A percentile compares a stretch with the other conserved stretches of the same genome.
These are phyloP conservation scores for Camelina sativa DNA, from an alignment of 345 rosid genomes.

Conservation along the genomic window DNA sequence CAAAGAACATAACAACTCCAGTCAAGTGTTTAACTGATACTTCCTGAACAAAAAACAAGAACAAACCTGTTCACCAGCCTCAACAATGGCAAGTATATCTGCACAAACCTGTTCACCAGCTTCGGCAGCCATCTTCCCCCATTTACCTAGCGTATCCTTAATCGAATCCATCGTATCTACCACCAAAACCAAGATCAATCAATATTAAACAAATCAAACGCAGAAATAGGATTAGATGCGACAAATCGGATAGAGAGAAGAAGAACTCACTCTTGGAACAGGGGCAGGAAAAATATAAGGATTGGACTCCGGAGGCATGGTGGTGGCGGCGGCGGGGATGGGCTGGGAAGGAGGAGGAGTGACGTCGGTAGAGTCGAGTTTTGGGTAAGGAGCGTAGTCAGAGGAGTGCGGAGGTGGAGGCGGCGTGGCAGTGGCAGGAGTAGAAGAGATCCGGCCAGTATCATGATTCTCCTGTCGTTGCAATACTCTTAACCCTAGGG, in stretches of 20 bases:
- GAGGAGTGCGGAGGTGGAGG: conserved; percentile 53
- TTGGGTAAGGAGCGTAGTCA: conserved; percentile 93
- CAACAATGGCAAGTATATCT: too few species aligned
- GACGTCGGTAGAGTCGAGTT: conserved; percentile 76
- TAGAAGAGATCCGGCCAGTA: conserved; percentile 30
- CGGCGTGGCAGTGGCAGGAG: conserved; percentile 25
- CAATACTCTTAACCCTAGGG: too few species aligned
- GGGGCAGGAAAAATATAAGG: conserved; percentile 77
- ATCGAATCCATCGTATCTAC: conserved; percentile 83
- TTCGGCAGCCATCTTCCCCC: too few species aligned
- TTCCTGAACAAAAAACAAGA: too few species aligned
- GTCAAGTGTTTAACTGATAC: too few species aligned
- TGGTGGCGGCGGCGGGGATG: too few species aligned
- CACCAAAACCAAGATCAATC: conserved; percentile 4
- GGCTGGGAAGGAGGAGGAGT: conserved; percentile 58
- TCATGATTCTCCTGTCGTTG: conserved; percentile 24
- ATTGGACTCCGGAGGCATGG: conserved; percentile 83
- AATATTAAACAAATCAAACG: conserved; percentile 22
- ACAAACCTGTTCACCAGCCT: too few species aligned
- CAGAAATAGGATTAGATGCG: neutral
- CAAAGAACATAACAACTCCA: too few species aligned
- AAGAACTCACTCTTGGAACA: conserved; percentile 56
- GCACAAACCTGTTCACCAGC: too few species aligned
- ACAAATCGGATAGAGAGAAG: neutral
- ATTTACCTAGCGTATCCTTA: too few species aligned